Evolutionary conservation across 1,284 basidiomycete genomes (phyloP).

Genomic region (Trichosporon sp.): DNA sequence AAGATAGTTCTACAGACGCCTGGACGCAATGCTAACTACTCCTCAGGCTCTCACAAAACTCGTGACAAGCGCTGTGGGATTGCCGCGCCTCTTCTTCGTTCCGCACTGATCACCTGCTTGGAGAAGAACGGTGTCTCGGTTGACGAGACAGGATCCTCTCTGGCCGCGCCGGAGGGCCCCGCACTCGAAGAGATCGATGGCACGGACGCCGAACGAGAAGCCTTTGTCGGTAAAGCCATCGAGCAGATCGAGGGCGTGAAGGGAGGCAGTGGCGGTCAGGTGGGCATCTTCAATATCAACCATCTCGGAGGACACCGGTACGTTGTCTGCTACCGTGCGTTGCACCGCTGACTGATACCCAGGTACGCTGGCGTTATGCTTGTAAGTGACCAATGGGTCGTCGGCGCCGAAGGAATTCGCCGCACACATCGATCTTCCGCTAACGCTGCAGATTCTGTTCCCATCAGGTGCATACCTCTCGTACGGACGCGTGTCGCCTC

Average conservation of each 20-base stretch:
- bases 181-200: conserved; percentile 57
- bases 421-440: not conserved
- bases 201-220: conserved; percentile 49
- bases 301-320: conserved; percentile 84
- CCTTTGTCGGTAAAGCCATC: conserved; percentile 52
- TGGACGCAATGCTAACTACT: not conserved
- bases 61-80: conserved; percentile 85
- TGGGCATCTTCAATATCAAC: conserved; percentile 75
- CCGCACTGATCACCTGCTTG: conserved; percentile 35
- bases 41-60: conserved; percentile 77
- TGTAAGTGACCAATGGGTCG: conserved; percentile 51
- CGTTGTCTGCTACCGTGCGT: not conserved
- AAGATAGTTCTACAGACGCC: not conserved
- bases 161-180: conserved; percentile 56
- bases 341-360: not conserved
- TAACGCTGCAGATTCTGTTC: conserved; percentile 62
- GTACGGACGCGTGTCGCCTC: conserved; percentile 88
- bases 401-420: not conserved
- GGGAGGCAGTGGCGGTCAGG: conserved; percentile 52
- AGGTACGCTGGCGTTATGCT: conserved; percentile 80
- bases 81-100: conserved; percentile 72
- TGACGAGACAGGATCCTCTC: conserved; percentile 43
- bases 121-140: conserved; percentile 40
- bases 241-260: conserved; percentile 48
- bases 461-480: conserved; percentile 77